Conservation (phyloP, 352 stramenopile species). For the Peronospora farinosa region DNA sequence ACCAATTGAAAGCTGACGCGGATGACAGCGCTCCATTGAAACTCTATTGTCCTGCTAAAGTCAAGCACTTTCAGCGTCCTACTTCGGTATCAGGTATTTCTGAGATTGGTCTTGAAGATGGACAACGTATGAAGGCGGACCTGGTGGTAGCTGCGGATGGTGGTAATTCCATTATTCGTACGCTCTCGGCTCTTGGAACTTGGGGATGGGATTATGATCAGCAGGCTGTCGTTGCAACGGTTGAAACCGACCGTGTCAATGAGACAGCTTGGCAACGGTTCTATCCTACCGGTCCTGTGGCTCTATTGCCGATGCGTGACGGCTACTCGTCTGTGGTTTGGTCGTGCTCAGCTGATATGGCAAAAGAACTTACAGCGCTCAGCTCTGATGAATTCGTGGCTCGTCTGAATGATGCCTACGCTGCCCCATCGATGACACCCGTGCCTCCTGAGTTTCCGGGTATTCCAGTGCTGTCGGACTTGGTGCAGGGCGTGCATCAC, state of each 20-base stretch:
- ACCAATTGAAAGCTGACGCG: constrained; percentile 43
- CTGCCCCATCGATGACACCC: constrained; percentile 36
- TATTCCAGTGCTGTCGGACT: constrained; percentile 67
- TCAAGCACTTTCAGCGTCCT: constrained; percentile 75
- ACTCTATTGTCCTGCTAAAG: constrained; percentile 71
- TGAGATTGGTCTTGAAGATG: constrained; percentile 60
- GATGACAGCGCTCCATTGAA: constrained; percentile 52
- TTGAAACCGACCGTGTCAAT: constrained; percentile 78
- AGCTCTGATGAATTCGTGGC: constrained; percentile 68
- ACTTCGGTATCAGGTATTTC: constrained; percentile 42
- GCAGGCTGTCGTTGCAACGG: constrained; percentile 85
- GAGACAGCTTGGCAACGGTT: constrained; percentile 89
- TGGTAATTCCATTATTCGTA: constrained; percentile 84
- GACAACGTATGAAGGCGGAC: constrained; percentile 59
- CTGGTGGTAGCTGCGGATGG: constrained; percentile 87
- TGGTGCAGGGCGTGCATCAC: constrained; percentile 70
- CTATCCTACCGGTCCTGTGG: constrained; percentile 83
- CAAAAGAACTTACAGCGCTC: constrained; percentile 71
- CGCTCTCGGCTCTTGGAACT: constrained; percentile 76
- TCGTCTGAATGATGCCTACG: constrained; percentile 75
- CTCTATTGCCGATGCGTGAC: constrained; percentile 86
- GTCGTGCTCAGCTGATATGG: constrained; percentile 80
- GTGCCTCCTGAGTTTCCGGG: constrained; percentile 67
- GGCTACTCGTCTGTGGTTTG: constrained; percentile 89
- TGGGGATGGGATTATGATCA: constrained; percentile 92